phyloP scores from a whole-genome alignment of 1,284 basidiomycete genomes.

The Cryptococcus sp. region DNA sequence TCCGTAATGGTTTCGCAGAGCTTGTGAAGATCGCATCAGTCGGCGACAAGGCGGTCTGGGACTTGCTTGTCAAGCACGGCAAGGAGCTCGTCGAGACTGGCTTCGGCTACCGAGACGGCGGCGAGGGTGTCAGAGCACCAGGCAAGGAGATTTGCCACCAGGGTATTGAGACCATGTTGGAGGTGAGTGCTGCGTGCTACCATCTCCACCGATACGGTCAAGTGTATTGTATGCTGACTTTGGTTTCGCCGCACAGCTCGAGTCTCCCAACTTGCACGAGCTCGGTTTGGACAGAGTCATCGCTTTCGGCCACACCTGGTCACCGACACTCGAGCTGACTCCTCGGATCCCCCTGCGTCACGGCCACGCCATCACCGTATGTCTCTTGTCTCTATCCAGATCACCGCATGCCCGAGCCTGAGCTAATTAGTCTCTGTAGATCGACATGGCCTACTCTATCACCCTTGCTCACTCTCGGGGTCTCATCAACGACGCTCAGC shows the following conservation, averaged over 20 bases:
- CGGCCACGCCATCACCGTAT: slow-evolving; percentile 52
- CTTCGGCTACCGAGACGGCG: slow-evolving; percentile 52
- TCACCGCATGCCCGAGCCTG: too few relatives aligned
- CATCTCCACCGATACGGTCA: background rate
- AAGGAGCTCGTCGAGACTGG: slow-evolving; percentile 55
- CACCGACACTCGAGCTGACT: slow-evolving; percentile 54
- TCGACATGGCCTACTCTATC: slow-evolving; percentile 57
- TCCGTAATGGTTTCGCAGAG: slow-evolving; percentile 57
- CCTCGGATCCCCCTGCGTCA: slow-evolving; percentile 52
- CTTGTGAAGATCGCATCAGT: slow-evolving; percentile 57
- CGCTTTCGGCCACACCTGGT: slow-evolving; percentile 57
- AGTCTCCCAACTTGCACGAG: slow-evolving; percentile 57
- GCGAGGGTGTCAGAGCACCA: slow-evolving; percentile 46
- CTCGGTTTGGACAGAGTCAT: slow-evolving; percentile 57
- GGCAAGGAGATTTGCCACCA: slow-evolving; percentile 53
- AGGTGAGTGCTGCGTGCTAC: slow-evolving; percentile 28
- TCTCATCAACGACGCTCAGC: slow-evolving; percentile 51
- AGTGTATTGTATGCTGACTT: slow-evolving; percentile 1
- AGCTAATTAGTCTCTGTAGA: slow-evolving; percentile 20
- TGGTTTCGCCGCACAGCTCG: slow-evolving; percentile 39
- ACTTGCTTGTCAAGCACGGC: slow-evolving; percentile 55
- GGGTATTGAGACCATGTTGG: slow-evolving; percentile 56
- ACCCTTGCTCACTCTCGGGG: slow-evolving; percentile 54
- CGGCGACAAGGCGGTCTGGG: slow-evolving; percentile 54
- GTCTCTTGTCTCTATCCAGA: background rate